Evolutionary conservation across 495 filamentous ascomycete genomes (phyloP).

Genomic region (Daldinia childiae): DNA sequence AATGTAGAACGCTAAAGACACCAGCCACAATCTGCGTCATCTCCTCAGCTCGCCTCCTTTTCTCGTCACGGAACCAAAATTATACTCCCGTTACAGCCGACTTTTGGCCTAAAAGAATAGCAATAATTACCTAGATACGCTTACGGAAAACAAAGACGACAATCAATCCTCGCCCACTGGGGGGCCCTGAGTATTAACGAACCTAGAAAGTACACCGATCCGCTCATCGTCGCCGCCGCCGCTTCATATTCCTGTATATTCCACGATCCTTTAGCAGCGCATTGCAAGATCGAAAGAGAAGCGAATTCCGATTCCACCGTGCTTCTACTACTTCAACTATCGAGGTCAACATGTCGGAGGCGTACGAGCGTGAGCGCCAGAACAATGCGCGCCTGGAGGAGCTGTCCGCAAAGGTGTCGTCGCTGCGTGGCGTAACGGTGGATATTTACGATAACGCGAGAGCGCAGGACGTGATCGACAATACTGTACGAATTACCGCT

Average conservation of each 20-base stretch:
- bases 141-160: slow-evolving; percentile 30
- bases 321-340: background rate
- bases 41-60: slow-evolving; percentile 35
- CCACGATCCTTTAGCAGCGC: background rate
- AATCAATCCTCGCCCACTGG: slow-evolving; percentile 17
- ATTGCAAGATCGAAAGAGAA: slow-evolving; percentile 8
- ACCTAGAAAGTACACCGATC: slow-evolving; percentile 5
- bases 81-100: slow-evolving; percentile 21
- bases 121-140: slow-evolving; percentile 25
- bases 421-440: slow-evolving; percentile 93
- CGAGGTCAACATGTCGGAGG: slow-evolving; percentile 77
- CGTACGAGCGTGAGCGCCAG: slow-evolving; percentile 94
- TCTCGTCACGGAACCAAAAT: slow-evolving; percentile 21
- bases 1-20: background rate
- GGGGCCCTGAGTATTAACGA: background rate
- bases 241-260: background rate
- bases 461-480: slow-evolving; percentile 85
- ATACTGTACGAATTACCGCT: slow-evolving; percentile 67
- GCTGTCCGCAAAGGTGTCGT: slow-evolving; percentile 87
- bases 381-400: slow-evolving; percentile 96
- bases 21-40: slow-evolving; percentile 40
- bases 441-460: slow-evolving; percentile 97
- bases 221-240: background rate
- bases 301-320: background rate
- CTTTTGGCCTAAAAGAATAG: slow-evolving; percentile 23